Conservation (phyloP, 1,139 yeast species). For the Taphrina communis region DNA sequence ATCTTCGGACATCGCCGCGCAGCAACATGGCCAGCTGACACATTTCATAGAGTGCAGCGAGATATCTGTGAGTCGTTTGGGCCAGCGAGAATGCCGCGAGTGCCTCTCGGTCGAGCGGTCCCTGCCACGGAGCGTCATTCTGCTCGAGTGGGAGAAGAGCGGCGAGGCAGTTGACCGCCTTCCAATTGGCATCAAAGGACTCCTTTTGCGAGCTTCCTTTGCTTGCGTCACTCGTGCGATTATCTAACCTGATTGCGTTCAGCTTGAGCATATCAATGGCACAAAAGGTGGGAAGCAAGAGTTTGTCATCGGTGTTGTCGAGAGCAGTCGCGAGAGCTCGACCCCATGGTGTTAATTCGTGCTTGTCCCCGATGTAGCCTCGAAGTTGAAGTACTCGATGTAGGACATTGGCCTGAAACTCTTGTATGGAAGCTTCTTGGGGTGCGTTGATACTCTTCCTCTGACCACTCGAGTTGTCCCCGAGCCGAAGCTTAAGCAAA, state of each 20-base stretch:
- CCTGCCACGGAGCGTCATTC: constrained; percentile 66
- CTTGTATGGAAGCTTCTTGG: constrained; percentile 56
- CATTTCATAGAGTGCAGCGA: constrained; percentile 64
- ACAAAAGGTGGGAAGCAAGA: constrained; percentile 48
- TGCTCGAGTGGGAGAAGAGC: constrained; percentile 63
- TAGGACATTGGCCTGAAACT: constrained; percentile 65
- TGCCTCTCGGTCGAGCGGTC: constrained; percentile 70
- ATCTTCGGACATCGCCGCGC: constrained; percentile 60
- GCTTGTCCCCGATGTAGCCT: constrained; percentile 60
- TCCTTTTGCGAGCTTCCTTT: constrained; percentile 53
- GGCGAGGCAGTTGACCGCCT: constrained; percentile 65
- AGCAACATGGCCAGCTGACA: constrained; percentile 61
- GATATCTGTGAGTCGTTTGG: constrained; percentile 59
- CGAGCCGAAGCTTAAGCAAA: constrained; percentile 49
- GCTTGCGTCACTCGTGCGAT: constrained; percentile 46
- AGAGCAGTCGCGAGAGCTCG: constrained; percentile 53
- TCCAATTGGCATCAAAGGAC: constrained; percentile 51
- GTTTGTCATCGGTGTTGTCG: constrained; percentile 44
- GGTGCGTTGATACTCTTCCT: constrained; percentile 14
- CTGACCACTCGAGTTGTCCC: constrained; percentile 17
- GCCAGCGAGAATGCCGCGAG: constrained; percentile 71
- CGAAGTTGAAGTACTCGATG: constrained; percentile 65
- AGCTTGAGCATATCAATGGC: constrained; percentile 50
- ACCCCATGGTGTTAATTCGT: constrained; percentile 65
- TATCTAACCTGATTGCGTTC: constrained; percentile 41